These are phyloP conservation scores for Trichophyton verrucosum DNA, from an alignment of 2,329 filamentous ascomycete genomes.

Conservation along the genomic window DNA sequence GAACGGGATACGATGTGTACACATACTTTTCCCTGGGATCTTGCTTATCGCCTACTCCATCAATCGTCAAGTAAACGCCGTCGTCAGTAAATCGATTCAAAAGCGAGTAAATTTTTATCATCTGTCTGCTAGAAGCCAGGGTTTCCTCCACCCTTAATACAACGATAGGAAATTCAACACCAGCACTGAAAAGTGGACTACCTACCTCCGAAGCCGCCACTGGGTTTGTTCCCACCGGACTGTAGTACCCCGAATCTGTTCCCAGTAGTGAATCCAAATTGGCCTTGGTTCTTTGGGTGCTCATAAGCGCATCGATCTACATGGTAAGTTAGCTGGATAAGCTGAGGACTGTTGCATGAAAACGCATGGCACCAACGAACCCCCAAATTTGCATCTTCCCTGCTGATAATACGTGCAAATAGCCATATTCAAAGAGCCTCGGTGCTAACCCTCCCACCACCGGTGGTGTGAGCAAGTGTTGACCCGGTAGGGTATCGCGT, in stretches of 20 bases:
- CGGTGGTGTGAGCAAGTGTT: not conserved
- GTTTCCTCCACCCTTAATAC: not conserved
- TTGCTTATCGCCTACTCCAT: not conserved
- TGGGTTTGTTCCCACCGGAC: conserved; percentile 15
- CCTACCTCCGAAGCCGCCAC: conserved; percentile 15
- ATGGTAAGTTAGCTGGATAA: not conserved
- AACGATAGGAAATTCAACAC: not conserved
- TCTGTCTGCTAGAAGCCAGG: not conserved
- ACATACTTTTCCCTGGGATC: not conserved
- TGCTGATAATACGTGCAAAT: conserved; percentile 54
- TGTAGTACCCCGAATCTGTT: conserved; percentile 49
- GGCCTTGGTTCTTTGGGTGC: conserved; percentile 13
- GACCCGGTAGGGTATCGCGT: not conserved
- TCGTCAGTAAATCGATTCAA: not conserved
- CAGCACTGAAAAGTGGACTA: not conserved
- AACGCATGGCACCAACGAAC: conserved; percentile 30
- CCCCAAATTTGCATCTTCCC: conserved; percentile 53
- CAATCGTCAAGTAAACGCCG: not conserved
- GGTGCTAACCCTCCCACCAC: not conserved
- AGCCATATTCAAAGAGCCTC: conserved; percentile 22
- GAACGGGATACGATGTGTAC: not conserved
- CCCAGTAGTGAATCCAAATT: conserved; percentile 27
- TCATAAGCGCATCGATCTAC: conserved; percentile 48
- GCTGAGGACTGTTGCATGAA: not conserved
- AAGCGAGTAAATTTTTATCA: not conserved